Percentiles rank a stretch among this genome's conserved stretches.
Evolutionary conservation across 129 eudicot species (phyloP).

Genomic region (Silybum marianum): DNA sequence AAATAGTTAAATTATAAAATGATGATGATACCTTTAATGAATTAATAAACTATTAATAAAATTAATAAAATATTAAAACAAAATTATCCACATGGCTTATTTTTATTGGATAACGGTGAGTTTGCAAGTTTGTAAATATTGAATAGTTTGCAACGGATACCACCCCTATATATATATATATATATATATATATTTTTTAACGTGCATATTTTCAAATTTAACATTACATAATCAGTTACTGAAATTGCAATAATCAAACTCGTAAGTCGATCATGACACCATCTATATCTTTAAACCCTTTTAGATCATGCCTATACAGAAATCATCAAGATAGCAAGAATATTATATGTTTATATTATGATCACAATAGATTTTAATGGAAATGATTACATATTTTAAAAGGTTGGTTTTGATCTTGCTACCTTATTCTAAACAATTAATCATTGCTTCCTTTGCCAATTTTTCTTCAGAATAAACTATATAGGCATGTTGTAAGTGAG

Average conservation of each 20-base stretch:
- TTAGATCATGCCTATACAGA: not conserved
- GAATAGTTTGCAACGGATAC: too few relatives aligned
- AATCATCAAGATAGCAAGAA: constrained; percentile 38
- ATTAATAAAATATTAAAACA: too few relatives aligned
- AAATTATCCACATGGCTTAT: too few relatives aligned
- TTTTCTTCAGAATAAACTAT: not conserved
- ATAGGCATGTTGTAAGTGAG: constrained; percentile 36
- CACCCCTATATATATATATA: too few relatives aligned
- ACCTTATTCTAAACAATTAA: constrained; percentile 62
- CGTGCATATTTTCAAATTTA: too few relatives aligned
- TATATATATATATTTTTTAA: too few relatives aligned
- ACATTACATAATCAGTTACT: too few relatives aligned
- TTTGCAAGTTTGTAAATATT: too few relatives aligned
- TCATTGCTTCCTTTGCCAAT: constrained; percentile 54
- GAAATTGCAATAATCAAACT: not conserved
- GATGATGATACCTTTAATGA: too few relatives aligned
- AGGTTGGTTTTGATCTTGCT: constrained; percentile 67
- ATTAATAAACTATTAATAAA: too few relatives aligned
- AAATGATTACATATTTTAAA: constrained; percentile 31
- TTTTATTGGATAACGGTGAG: too few relatives aligned
- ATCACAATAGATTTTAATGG: constrained; percentile 25
- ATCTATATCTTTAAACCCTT: not conserved
- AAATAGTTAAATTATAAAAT: too few relatives aligned
- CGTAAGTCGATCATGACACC: not conserved
- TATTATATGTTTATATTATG: constrained; percentile 45